Percentiles rank a stretch among this genome's conserved stretches.
These are phyloP conservation scores for Diutina neorugosa DNA, from an alignment of 1,139 yeast genomes.

Conservation along the genomic window DNA sequence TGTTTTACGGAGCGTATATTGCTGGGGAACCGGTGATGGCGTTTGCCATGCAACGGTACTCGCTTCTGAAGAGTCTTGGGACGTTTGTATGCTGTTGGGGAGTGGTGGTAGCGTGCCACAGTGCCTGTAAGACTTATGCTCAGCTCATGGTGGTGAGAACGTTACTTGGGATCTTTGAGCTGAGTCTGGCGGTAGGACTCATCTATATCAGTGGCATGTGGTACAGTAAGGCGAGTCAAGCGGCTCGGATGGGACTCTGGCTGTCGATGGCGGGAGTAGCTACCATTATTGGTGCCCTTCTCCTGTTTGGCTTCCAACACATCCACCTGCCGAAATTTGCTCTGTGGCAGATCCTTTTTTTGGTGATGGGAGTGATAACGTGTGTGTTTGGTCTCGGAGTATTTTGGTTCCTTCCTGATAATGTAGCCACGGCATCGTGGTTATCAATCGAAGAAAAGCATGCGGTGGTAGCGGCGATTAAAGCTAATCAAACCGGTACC, in stretches of 20 bases:
- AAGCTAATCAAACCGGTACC: conserved; percentile 16
- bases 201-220: not conserved
- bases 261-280: not conserved
- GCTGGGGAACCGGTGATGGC: conserved; percentile 15
- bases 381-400: conserved; percentile 19
- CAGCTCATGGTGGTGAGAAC: conserved; percentile 30
- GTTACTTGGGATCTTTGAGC: conserved; percentile 17
- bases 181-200: not conserved
- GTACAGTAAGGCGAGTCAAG: not conserved
- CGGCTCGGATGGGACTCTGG: conserved; percentile 1
- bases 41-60: not conserved
- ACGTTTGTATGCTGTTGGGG: not conserved
- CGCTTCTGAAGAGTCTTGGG: conserved; percentile 1
- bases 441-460: conserved; percentile 24
- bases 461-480: conserved; percentile 11
- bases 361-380: conserved; percentile 26
- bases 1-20: conserved; percentile 33
- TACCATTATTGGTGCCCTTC: not conserved
- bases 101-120: not conserved
- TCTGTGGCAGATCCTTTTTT: conserved; percentile 26
- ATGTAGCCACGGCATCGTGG: conserved; percentile 28
- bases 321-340: not conserved
- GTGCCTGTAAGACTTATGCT: conserved; percentile 16
- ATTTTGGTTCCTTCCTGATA: conserved; percentile 21
- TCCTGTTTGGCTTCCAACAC: conserved; percentile 5